These are phyloP conservation scores for Wickerhamiella allomyrinae DNA, from an alignment of 805 yeast species.

Conservation along the genomic window DNA sequence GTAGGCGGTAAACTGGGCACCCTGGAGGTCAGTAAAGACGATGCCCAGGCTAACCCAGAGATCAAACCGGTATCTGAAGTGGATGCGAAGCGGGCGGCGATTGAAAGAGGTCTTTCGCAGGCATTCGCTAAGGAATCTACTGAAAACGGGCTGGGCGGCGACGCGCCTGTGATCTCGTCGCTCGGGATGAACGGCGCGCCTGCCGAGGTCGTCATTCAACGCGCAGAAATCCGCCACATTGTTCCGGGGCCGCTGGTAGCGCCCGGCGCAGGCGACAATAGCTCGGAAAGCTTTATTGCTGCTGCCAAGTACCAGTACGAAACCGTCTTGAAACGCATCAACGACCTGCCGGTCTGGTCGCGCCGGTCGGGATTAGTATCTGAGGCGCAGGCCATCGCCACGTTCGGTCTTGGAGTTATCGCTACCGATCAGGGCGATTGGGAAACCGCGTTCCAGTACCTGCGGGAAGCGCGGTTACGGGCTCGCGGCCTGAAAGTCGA, in stretches of 20 bases:
- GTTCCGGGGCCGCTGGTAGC: not conserved
- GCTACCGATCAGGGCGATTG: slow-evolving; percentile 44
- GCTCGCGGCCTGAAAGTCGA: slow-evolving; percentile 53
- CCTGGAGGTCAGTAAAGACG: not conserved
- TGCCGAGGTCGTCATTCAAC: not conserved
- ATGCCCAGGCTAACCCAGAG: not conserved
- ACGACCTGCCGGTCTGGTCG: not conserved
- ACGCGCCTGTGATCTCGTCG: not conserved
- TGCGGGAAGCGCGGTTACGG: slow-evolving; percentile 56
- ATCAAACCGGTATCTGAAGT: not conserved
- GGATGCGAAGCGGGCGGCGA: not conserved
- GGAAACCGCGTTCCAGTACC: slow-evolving; percentile 41
- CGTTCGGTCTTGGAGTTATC: slow-evolving; percentile 76
- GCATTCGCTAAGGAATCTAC: not conserved
- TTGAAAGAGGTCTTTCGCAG: not conserved
- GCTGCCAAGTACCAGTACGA: slow-evolving; percentile 1
- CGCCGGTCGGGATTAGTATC: slow-evolving; percentile 26
- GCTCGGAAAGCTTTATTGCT: not conserved
- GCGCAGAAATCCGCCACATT: not conserved
- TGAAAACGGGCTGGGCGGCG: not conserved
- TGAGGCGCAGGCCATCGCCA: slow-evolving; percentile 64
- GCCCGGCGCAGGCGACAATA: not conserved
- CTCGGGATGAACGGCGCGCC: not conserved
- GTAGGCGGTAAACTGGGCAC: not conserved
- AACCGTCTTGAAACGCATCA: not conserved